phyloP scores from a whole-genome alignment of 257 asterid genomes.

The Ehretia macrophylla region DNA sequence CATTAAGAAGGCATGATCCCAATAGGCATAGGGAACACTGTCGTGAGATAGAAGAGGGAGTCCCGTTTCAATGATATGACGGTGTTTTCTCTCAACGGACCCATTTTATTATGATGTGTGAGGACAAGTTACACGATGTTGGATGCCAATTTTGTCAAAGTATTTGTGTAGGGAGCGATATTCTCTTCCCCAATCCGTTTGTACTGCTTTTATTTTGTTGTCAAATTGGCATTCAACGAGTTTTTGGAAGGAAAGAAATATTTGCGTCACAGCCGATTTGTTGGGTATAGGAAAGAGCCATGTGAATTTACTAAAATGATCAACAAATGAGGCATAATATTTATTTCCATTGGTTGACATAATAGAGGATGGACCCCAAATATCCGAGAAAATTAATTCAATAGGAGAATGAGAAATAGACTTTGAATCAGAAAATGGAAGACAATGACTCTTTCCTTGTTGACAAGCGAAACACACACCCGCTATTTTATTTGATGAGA shows the following conservation, averaged over 20 bases:
- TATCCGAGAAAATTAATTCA: constrained; percentile 7
- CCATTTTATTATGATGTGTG: no score
- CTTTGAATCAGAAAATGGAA: constrained; percentile 1
- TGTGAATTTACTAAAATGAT: constrained; percentile 4
- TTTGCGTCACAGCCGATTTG: neutral
- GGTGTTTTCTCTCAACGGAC: no score
- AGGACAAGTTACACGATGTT: no score
- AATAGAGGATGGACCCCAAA: constrained; percentile 7
- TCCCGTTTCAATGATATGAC: no score
- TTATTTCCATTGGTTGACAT: constrained; percentile 2
- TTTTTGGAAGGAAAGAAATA: neutral
- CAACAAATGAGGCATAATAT: constrained; percentile 3
- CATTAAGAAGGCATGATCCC: no score
- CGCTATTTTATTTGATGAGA: constrained; percentile 3
- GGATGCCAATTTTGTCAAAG: neutral
- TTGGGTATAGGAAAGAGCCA: no score
- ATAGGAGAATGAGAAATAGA: constrained; percentile 3
- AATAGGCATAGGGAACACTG: no score
- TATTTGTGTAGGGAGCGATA: constrained; percentile 4
- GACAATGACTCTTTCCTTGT: constrained; percentile 7
- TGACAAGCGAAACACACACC: constrained; percentile 1
- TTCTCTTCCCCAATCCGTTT: constrained; percentile 7
- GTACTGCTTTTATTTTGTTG: neutral
- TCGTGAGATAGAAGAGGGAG: no score
- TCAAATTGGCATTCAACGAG: constrained; percentile 4